Conservation (phyloP, 441 rosid genomes). For the Erodium moschatum region DNA sequence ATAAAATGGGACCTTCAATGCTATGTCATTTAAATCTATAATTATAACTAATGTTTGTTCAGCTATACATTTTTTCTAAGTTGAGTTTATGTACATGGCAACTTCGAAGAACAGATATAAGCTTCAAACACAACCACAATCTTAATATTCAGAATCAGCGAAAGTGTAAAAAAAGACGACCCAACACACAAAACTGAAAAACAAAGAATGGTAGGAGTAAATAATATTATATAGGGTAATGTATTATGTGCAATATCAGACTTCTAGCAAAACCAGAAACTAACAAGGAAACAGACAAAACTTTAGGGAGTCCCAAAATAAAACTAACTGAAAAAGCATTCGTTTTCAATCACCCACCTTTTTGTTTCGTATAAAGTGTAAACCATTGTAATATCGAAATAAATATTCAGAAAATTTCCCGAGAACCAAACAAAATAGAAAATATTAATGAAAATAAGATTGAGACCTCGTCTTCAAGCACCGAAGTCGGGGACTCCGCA, state of each 20-base stretch:
- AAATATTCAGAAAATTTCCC: background rate
- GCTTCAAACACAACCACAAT: too few relatives aligned
- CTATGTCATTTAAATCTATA: background rate
- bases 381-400: background rate
- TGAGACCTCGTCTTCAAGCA: conserved; percentile 71
- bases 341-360: background rate
- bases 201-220: background rate
- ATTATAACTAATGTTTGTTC: background rate
- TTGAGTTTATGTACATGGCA: background rate
- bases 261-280: too few relatives aligned
- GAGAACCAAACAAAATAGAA: conserved; percentile 2
- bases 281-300: too few relatives aligned
- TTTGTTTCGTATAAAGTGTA: too few relatives aligned
- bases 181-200: background rate
- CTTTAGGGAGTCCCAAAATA: too few relatives aligned
- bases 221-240: too few relatives aligned
- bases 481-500: conserved; percentile 78
- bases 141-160: too few relatives aligned
- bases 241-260: too few relatives aligned
- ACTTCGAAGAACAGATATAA: background rate
- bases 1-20: background rate
- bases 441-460: background rate
- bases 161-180: too few relatives aligned
- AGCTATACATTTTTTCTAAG: background rate
- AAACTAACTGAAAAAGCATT: too few relatives aligned